These are phyloP conservation scores for Amoebophrya sp. DNA, from an alignment of 169 alveolate genomes.

Conservation along the genomic window DNA sequence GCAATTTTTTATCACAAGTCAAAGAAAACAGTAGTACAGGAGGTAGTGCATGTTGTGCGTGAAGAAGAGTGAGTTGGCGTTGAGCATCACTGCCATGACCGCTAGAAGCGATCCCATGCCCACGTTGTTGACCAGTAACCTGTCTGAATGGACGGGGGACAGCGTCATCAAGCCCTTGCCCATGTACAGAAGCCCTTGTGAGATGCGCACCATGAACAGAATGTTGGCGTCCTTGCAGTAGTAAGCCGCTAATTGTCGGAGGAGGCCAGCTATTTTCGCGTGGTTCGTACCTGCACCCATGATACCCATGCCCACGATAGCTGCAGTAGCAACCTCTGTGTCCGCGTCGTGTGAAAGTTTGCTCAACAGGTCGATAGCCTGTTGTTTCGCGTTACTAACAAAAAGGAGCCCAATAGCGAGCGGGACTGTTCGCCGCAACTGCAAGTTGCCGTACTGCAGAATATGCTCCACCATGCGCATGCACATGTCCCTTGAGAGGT, in stretches of 20 bases:
- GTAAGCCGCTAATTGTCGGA: constrained; percentile 84
- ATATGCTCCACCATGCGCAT: constrained; percentile 70
- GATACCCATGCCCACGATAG: constrained; percentile 8
- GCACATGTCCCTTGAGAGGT: constrained; percentile 50
- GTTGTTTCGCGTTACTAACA: constrained; percentile 87
- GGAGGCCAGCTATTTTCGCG: constrained; percentile 81
- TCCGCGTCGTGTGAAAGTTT: constrained; percentile 95
- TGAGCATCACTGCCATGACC: neutral
- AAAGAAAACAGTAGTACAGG: neutral
- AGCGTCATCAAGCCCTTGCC: constrained; percentile 80
- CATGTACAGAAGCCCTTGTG: constrained; percentile 75
- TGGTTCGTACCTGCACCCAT: constrained; percentile 74
- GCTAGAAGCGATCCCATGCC: constrained; percentile 86
- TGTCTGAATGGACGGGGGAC: constrained; percentile 90
- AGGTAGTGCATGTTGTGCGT: constrained; percentile 9
- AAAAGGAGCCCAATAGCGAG: constrained; percentile 90
- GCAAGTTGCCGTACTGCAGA: constrained; percentile 77
- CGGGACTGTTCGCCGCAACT: constrained; percentile 92
- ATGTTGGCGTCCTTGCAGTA: constrained; percentile 74
- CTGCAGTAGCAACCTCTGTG: neutral
- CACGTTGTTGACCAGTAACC: constrained; percentile 80
- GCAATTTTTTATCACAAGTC: neutral
- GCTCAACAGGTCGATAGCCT: constrained; percentile 60
- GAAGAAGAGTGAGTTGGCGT: neutral
- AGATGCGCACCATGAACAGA: constrained; percentile 79